Percentiles rank a stretch among this genome's conserved stretches.
Conservation (phyloP, 441 rosid genomes). For the Erysimum pusillum region DNA sequence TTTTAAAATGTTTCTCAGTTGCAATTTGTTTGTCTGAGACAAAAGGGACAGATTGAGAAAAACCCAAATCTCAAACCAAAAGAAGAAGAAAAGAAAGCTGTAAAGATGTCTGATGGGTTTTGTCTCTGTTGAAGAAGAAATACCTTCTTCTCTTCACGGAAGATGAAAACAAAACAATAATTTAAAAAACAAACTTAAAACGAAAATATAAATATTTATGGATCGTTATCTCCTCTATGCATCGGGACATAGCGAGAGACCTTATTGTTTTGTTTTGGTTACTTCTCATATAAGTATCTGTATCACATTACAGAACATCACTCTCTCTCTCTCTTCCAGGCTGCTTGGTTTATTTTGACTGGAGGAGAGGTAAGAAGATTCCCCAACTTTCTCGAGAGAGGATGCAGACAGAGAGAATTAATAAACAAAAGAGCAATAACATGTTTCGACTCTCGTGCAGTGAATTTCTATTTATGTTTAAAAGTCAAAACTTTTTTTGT, state of each 20-base stretch:
- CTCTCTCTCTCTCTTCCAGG: conserved; percentile 44
- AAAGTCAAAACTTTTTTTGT: conserved; percentile 46
- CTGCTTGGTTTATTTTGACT: conserved; percentile 33
- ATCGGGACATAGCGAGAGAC: conserved; percentile 36
- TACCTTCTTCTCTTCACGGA: conserved; percentile 24
- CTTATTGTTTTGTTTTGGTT: conserved; percentile 21
- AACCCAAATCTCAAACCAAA: conserved; percentile 21
- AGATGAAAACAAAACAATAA: conserved; percentile 1
- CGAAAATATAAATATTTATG: conserved; percentile 33
- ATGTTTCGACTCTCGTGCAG: conserved; percentile 46
- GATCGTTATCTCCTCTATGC: conserved; percentile 43
- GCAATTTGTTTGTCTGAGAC: conserved; percentile 40
- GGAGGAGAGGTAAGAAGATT: conserved; percentile 32
- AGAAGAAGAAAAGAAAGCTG: conserved; percentile 23
- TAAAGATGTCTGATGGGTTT: conserved; percentile 31
- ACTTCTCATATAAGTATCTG: too few species aligned
- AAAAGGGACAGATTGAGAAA: conserved; percentile 42
- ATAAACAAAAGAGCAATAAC: conserved; percentile 38
- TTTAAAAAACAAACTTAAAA: neutral
- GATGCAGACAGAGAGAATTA: neutral
- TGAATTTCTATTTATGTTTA: conserved; percentile 47
- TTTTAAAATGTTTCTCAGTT: conserved; percentile 1
- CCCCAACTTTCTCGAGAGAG: conserved; percentile 30
- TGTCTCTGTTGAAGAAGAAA: conserved; percentile 31
- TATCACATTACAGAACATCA: conserved; percentile 32